phyloP scores from a whole-genome alignment of 1,139 yeast genomes.

The Komagataea norvegica region DNA sequence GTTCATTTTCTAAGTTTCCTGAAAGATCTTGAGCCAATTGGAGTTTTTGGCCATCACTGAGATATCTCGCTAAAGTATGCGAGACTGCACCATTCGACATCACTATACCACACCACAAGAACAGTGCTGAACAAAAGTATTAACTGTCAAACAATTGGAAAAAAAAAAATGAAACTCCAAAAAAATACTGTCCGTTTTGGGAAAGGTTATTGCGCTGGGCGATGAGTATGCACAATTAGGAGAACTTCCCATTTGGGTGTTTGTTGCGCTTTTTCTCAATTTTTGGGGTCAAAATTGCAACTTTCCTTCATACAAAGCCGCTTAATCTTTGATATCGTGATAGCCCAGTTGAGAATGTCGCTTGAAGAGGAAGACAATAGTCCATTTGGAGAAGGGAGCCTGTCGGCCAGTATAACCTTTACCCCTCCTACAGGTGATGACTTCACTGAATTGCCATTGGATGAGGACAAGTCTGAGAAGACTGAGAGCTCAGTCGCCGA shows the following conservation, averaged over 20 bases:
- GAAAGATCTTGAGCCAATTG: slow-evolving; percentile 12
- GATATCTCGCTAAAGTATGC: slow-evolving; percentile 10
- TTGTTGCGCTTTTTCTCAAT: background rate
- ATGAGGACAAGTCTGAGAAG: slow-evolving; percentile 12
- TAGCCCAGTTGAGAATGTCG: no score
- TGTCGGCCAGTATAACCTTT: slow-evolving; percentile 5
- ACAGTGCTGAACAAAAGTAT: no score
- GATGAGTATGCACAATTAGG: background rate
- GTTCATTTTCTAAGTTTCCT: slow-evolving; percentile 6
- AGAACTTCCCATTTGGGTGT: background rate
- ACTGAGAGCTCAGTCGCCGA: slow-evolving; percentile 6
- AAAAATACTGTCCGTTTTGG: no score
- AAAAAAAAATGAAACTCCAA: no score
- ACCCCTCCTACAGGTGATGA: slow-evolving; percentile 18
- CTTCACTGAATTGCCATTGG: slow-evolving; percentile 25
- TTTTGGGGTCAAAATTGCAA: slow-evolving; percentile 3
- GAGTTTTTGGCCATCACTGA: slow-evolving; percentile 9
- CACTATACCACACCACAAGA: no score
- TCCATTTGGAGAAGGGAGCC: slow-evolving; percentile 41
- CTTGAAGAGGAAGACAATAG: slow-evolving; percentile 46
- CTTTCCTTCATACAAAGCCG: no score
- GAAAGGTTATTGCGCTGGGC: no score
- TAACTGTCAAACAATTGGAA: no score
- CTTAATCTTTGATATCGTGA: no score
- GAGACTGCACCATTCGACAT: slow-evolving; percentile 2